Evolutionary conservation across 306 rosid species (phyloP).

Genomic region (Trifolium pratense): DNA sequence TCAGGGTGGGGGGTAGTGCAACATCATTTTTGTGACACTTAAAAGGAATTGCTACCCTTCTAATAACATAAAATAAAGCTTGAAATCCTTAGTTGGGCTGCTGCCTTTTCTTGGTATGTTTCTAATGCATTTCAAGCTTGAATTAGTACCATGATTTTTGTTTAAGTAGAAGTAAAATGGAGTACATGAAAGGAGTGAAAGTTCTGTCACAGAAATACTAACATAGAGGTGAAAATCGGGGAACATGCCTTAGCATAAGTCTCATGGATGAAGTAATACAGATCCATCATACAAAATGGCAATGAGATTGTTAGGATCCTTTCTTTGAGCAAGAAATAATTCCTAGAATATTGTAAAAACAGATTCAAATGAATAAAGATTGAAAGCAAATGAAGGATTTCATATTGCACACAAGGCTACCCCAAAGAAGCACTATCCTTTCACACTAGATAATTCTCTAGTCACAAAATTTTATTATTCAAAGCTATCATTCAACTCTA

Average conservation of each 20-base stretch:
- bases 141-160: not conserved
- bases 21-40: conserved; percentile 20
- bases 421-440: too few relatives aligned
- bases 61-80: conserved; percentile 11
- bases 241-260: conserved; percentile 11
- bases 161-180: not conserved
- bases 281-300: not conserved
- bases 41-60: not conserved
- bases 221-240: not conserved
- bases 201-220: not conserved
- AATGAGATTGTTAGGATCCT: not conserved
- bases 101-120: conserved; percentile 18
- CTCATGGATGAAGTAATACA: not conserved
- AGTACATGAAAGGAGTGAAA: not conserved
- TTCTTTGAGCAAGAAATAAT: too few relatives aligned
- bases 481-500: too few relatives aligned
- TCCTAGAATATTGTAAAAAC: too few relatives aligned
- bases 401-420: too few relatives aligned
- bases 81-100: conserved; percentile 7
- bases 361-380: too few relatives aligned
- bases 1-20: not conserved
- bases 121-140: conserved; percentile 29
- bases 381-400: too few relatives aligned
- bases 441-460: too few relatives aligned
- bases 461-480: too few relatives aligned